Evolutionary conservation across 2,329 filamentous ascomycete genomes (phyloP).

Genomic region (Alternaria arborescens): DNA sequence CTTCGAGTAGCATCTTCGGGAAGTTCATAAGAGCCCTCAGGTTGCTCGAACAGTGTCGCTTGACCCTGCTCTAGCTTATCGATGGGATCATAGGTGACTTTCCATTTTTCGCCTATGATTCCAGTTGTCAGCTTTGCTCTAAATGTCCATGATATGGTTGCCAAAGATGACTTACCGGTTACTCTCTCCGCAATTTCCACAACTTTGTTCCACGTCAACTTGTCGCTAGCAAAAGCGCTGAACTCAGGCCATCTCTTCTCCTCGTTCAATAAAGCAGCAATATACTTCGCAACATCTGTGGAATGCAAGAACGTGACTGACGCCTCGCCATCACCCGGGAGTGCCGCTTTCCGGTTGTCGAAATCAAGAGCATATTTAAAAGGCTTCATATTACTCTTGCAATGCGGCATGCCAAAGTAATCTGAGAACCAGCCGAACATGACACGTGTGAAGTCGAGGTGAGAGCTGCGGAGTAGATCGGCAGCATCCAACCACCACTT

Average conservation of each 20-base stretch:
- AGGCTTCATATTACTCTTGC: conserved; percentile 28
- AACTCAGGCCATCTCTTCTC: conserved; percentile 47
- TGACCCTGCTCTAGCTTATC: conserved; percentile 13
- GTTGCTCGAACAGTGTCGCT: conserved; percentile 19
- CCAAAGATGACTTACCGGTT: conserved; percentile 38
- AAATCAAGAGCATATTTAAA: conserved; percentile 30
- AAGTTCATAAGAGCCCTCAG: conserved; percentile 11
- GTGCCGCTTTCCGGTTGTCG: conserved; percentile 15
- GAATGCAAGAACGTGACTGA: conserved; percentile 22
- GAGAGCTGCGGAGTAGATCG: conserved; percentile 21
- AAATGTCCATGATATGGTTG: neutral
- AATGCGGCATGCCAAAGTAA: conserved; percentile 38
- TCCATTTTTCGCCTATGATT: conserved; percentile 19
- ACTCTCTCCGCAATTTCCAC: conserved; percentile 55
- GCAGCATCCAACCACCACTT: conserved; percentile 22
- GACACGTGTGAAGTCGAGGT: conserved; percentile 38
- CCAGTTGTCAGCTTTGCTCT: neutral
- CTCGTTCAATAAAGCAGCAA: conserved; percentile 17
- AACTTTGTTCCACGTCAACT: conserved; percentile 57
- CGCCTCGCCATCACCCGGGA: conserved; percentile 26
- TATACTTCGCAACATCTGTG: conserved; percentile 26
- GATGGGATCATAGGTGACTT: conserved; percentile 19
- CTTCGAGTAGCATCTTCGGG: conserved; percentile 5
- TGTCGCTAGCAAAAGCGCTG: conserved; percentile 51
- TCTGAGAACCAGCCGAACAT: conserved; percentile 41